Base-by-base conservation (phyloP, 2,329 filamentous ascomycete species). In the Fusarium nygamai region DNA sequence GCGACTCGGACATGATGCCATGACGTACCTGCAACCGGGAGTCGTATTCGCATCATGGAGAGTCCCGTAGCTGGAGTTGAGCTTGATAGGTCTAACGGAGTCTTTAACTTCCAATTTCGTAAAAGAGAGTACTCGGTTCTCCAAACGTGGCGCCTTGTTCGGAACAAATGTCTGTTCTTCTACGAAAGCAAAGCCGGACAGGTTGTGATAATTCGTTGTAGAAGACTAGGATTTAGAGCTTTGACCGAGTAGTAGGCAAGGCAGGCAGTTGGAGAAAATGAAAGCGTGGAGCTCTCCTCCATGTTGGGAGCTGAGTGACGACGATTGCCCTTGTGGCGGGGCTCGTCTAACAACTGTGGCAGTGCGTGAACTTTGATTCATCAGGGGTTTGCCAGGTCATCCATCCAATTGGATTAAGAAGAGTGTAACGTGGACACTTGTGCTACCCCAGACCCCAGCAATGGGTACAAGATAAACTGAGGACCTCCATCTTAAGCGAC, bases 1-100 rank as follows among this genome's bases (percentile, higher is more conserved):
- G 64, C 48, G 56, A 63, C 36, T 31, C 39, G 39, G 39, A 46
- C 53, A 61, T 33, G 54, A 36, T 41, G 51, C 44, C 62, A 73
- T 75, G 71, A 71, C 90, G 80, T 86, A 96, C 95, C 94, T 85
- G 94, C 94, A 81, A 98, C 97, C 63, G 93, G 93, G 79, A 95
- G 90, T 80, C 95, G 91, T 85, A 98, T 94, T 83, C 94, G 93
- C 93, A 97, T 96, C 64, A 58, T 71, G 33, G 46, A 50, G 27
- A 47, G 64, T 36, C n/a, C 13, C 16, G 33, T 75, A 46, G 53
- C 41, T 69, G 36, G 60, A 19, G 41, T 47, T 39, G 61, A 47
- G 56, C 41, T 41, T 27, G 39, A 51, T 38, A 44, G 41, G 56
- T 47, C 39, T 54, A 51, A 43, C 34, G 16, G 33, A 58, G 34